Base-by-base conservation (phyloP, 306 rosid genomes). In the Quercus parvula region DNA sequence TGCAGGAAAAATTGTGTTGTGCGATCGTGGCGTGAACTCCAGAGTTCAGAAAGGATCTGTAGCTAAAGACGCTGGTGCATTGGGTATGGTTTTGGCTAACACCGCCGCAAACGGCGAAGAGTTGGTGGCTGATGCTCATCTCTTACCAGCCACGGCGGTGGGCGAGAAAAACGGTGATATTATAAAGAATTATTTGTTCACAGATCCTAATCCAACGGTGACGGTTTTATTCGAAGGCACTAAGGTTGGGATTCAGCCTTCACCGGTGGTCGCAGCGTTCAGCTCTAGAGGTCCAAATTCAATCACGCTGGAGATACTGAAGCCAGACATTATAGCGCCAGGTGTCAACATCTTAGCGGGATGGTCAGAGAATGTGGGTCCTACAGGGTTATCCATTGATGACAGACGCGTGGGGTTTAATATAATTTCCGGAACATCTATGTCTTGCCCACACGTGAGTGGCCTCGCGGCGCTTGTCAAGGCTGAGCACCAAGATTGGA, bases 361-460 rank as follows among this genome's bases (percentile, higher is more conserved):
- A 19, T 92, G 87, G 92, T 71, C 94, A 0, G 85, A 76, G 19
- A 19, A 51, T 0, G 71, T 74, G 12, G 82, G 89, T 19, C 98
- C 94, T 1, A 84, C 88, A 0, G 83, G 82, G 0, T 25, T 86
- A 7, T 33, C 77, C 0, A 10, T 44, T 0, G 98, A 94, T 76
- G 4, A n/a, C 5, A 81, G 97, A 81, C 97, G 92, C 31, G 98
- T 90, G 77, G 88, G 84, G 1, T 94, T 92, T 90, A 92, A 94
- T 87, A 89, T 94, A 30, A 72, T 90, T 22, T 90, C 96, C 0
- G 98, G 98, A 4, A 94, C 98, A 69, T 94, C 98, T 18, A 94
- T 94, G 98, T 84, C 97, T n/a, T 94, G 98, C 55, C 98, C 98
- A 6, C 98, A 92, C 76, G 90, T 85, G 28, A 94, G 97, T 7